Evolutionary conservation across 148 eudicot species (phyloP), one percentile per base, ranked within the genome.

Genomic region (Camellia japonica): DNA sequence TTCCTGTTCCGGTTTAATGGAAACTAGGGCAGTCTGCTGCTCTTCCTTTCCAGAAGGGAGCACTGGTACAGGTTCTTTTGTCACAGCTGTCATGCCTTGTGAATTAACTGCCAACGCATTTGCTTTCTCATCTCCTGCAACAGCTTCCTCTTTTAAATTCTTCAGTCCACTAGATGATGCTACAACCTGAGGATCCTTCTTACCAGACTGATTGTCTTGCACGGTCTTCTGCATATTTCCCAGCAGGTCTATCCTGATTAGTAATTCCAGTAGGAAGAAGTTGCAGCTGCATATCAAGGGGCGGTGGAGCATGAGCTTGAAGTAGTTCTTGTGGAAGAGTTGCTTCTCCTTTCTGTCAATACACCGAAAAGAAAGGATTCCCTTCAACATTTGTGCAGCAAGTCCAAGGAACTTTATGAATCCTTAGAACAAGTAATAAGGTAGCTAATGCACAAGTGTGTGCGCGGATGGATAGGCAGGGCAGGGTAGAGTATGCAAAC

Each of bases 321-420:
- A 96, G 92, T 79, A 96, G 80, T 82, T 93, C 98, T 83, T 88
- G 92, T 52, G 99, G 99, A 83, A 96, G 91, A 79, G 90, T 90
- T 68, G 81, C 84, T 65, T 96, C 97, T 67, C 98, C 98, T 91
- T 96, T 96, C 98, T 96, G 91, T 83, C 59, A 85, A 60, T 55
- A 69, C 79, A 69, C 79, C 66, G 75, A 80, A 71, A 78, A 68
- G 55, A 68, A 30, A 66, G 75, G n/a, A 71, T 64, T 30, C 15
- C 61, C 15, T 59, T 74, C 56, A 65, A 43, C 63, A 55, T 55
- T 65, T 41, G n/a, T 43, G 43, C 41, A 80, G 68, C 8, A 78
- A 83, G 30, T 78, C 46, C 10, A 69, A 65, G 81, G 63, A 76
- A 46, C 43, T 76, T 23, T 20, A 13, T 56, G 60, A 56, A 10